A percentile compares a stretch with the other conserved stretches of the same genome.
Evolutionary conservation across 495 filamentous ascomycete genomes (phyloP).

Genomic region (Aspergillus sclerotioniger): DNA sequence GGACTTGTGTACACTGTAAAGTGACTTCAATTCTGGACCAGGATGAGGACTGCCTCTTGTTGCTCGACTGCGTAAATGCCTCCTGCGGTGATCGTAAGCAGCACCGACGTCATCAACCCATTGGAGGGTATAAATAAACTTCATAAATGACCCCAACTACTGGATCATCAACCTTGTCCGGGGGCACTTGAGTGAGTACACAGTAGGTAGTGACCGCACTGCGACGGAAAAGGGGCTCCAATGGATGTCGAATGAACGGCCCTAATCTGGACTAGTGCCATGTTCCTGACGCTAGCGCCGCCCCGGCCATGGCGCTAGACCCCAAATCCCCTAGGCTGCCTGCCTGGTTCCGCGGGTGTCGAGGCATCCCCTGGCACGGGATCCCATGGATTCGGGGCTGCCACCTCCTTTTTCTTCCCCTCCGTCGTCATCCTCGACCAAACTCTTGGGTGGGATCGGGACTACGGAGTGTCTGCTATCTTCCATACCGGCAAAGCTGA

Average conservation of each 20-base stretch:
- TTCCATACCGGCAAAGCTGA: not conserved
- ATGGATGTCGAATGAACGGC: conserved; percentile 3
- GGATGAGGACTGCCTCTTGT: no score
- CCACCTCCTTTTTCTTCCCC: conserved; percentile 2
- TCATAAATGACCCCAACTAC: not conserved
- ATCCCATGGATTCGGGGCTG: conserved; percentile 7
- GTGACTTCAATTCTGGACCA: no score
- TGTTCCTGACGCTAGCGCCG: conserved; percentile 8
- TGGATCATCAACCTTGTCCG: not conserved
- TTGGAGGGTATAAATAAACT: conserved; percentile 7
- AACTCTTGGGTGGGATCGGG: not conserved
- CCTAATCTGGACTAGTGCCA: conserved; percentile 12
- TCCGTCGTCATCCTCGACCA: not conserved
- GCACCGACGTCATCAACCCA: not conserved
- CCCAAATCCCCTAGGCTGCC: not conserved
- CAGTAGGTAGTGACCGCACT: not conserved
- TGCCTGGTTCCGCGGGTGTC: conserved; percentile 14
- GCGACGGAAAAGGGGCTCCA: conserved; percentile 12
- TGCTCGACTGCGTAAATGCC: not conserved
- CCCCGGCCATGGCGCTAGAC: conserved; percentile 1
- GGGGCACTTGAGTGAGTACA: not conserved
- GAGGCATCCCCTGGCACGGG: not conserved
- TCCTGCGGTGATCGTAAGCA: not conserved
- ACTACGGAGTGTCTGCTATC: not conserved
- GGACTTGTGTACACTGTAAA: no score